Evolutionary conservation across 768 basidiomycete species (phyloP).

Genomic region (Exidia glandulosa): DNA sequence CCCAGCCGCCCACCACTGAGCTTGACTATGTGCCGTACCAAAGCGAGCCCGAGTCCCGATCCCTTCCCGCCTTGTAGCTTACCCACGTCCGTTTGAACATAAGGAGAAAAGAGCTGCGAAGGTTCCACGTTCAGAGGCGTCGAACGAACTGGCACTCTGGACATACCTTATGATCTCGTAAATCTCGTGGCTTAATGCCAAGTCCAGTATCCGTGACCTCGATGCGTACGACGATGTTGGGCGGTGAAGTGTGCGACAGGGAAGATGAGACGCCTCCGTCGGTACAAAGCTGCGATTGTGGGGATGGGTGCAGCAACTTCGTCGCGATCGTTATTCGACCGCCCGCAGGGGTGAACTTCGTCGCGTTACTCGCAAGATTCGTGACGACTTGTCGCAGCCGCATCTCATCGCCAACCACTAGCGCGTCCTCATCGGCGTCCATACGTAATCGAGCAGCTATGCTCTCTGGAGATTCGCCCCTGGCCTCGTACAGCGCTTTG

Average conservation of each 20-base stretch:
- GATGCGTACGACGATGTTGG: slow-evolving; percentile 67
- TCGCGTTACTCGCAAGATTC: slow-evolving; percentile 76
- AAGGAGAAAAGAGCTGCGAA: slow-evolving; percentile 30
- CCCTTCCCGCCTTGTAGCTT: slow-evolving; percentile 31
- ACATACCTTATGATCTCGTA: slow-evolving; percentile 44
- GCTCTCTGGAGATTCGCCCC: slow-evolving; percentile 32
- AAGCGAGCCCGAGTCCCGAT: slow-evolving; percentile 62
- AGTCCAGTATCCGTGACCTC: slow-evolving; percentile 72
- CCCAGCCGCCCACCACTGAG: slow-evolving; percentile 63
- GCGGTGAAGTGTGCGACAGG: too few species aligned
- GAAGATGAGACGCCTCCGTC: too few species aligned
- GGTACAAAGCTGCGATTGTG: too few species aligned
- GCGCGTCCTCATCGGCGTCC: slow-evolving; percentile 43
- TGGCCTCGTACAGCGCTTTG: slow-evolving; percentile 44
- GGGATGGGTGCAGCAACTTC: slow-evolving; percentile 27
- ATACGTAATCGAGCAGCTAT: slow-evolving; percentile 32
- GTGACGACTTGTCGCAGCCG: slow-evolving; percentile 72
- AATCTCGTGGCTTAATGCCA: slow-evolving; percentile 54
- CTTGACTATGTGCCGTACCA: slow-evolving; percentile 71
- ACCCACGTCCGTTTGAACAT: slow-evolving; percentile 5
- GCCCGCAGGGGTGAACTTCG: slow-evolving; percentile 66
- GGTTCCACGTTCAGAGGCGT: background rate
- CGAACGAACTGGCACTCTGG: background rate
- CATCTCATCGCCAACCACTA: slow-evolving; percentile 78
- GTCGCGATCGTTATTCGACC: slow-evolving; percentile 61